phyloP scores from a whole-genome alignment of 768 basidiomycete species.

The Hericium coralloides region DNA sequence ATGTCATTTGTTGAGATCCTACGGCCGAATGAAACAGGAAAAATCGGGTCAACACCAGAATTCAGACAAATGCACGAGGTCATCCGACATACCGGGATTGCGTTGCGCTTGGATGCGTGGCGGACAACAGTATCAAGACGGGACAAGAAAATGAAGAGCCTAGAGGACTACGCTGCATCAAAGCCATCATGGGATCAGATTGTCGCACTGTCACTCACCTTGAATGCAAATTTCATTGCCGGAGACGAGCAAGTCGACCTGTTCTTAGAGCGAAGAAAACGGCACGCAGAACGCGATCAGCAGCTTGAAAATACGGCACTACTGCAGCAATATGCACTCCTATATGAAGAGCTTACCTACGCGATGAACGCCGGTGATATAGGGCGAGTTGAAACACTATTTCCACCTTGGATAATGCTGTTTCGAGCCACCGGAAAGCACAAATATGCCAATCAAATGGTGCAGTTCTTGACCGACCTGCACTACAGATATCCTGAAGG shows the following conservation, averaged over 20 bases:
- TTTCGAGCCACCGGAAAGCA: conserved; percentile 25
- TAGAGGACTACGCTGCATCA: neutral
- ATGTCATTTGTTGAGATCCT: neutral
- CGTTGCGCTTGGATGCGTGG: neutral
- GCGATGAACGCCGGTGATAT: conserved; percentile 17
- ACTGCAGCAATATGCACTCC: conserved; percentile 10
- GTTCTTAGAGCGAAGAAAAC: neutral
- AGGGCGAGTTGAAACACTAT: conserved; percentile 21
- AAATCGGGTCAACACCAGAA: neutral
- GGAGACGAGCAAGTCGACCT: neutral
- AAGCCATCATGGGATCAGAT: neutral
- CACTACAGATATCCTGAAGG: conserved; percentile 14
- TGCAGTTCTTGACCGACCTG: conserved; percentile 16
- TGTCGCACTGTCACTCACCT: neutral
- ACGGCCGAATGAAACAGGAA: neutral
- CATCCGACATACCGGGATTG: neutral
- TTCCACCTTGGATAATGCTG: conserved; percentile 22
- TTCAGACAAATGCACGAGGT: neutral
- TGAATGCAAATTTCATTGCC: neutral
- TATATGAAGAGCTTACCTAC: conserved; percentile 1
- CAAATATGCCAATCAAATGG: conserved; percentile 19
- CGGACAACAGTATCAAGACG: neutral
- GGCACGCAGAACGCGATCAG: neutral
- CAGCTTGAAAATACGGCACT: neutral
- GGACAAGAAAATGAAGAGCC: neutral